Base-by-base conservation (phyloP, 2,329 filamentous ascomycete species). In the Lachnellula occidentalis region DNA sequence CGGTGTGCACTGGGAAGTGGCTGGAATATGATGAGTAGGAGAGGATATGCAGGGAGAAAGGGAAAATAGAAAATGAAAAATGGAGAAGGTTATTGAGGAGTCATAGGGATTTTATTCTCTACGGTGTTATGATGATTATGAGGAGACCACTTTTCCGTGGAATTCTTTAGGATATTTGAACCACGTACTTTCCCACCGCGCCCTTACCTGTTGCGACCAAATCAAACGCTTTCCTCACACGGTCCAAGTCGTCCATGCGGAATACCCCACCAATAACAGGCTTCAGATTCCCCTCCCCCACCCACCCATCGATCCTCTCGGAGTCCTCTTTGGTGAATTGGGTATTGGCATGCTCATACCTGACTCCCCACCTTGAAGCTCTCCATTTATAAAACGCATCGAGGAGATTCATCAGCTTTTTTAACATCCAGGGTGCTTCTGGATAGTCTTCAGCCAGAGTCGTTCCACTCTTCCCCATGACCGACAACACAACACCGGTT, bases 161-260 rank as follows among this genome's bases (percentile, higher is more conserved):
- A 11, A 9, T 31, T 31, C 27, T 11, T 27, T 9, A 31, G 27
- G 27, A 31, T 4, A 42, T 45, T 8, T 48, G 21, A 9, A 48
- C 0, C 8, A 48, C 45, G 36, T 34, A 48, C 45, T 48, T 48
- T 17, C 27, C 27, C 27, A 19, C 4, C 3, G 11, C 15, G 8
- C 73, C 73, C 50, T 70, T 70, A 11, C 64, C 67, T 22, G 64
- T 61, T 49, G 69, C 70, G 22, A 70, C 62, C 45, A 70, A 58
- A 24, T 67, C 57, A 51, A 70, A 71, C 5, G 65, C 70, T 45
- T 68, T 61, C 50, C 61, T 62, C 3, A 74, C 69, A 11, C 59
- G 65, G 8, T 69, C 59, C 17, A 72, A 59, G 54, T 75, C 67
- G n/a, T 54, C 49, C 39, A 74, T 43, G n/a, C 68, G 56, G 21